Conservation (phyloP, 352 stramenopile species). For the Pythium utonaiense region DNA sequence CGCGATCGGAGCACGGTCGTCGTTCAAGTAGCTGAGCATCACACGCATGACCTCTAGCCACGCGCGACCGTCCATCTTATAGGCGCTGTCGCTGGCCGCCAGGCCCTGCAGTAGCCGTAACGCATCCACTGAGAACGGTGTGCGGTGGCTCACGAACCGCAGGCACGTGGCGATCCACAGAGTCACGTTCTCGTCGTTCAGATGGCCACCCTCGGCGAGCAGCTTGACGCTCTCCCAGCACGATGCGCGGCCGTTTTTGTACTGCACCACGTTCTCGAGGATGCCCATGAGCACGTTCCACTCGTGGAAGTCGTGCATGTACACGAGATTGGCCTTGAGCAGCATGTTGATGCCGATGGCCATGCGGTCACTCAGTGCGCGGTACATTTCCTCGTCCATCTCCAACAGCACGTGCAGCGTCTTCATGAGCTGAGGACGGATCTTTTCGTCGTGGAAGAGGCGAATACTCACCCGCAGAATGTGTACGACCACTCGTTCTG, state of each 20-base stretch:
- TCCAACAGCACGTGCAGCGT: constrained; percentile 70
- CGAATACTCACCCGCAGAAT: constrained; percentile 84
- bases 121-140: constrained; percentile 71
- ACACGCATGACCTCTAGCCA: constrained; percentile 86
- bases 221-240: constrained; percentile 80
- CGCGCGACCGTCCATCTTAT: constrained; percentile 65
- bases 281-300: constrained; percentile 74
- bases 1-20: constrained; percentile 69
- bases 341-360: constrained; percentile 81
- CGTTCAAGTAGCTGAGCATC: constrained; percentile 81
- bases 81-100: constrained; percentile 68
- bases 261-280: constrained; percentile 72
- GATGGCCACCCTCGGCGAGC: constrained; percentile 60
- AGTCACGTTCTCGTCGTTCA: constrained; percentile 77
- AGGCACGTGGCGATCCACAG: constrained; percentile 82
- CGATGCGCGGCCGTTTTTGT: constrained; percentile 62
- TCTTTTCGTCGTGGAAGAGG: constrained; percentile 80
- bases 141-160: constrained; percentile 72
- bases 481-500: constrained; percentile 83
- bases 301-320: constrained; percentile 85
- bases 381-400: constrained; percentile 82
- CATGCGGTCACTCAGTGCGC: constrained; percentile 73
- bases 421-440: constrained; percentile 77
- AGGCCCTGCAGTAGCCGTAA: constrained; percentile 69
- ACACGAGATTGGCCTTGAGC: constrained; percentile 84